Evolutionary conservation across 805 yeast species (phyloP), one percentile per base, ranked within the genome.

Genomic region (Candida endomychidarum): DNA sequence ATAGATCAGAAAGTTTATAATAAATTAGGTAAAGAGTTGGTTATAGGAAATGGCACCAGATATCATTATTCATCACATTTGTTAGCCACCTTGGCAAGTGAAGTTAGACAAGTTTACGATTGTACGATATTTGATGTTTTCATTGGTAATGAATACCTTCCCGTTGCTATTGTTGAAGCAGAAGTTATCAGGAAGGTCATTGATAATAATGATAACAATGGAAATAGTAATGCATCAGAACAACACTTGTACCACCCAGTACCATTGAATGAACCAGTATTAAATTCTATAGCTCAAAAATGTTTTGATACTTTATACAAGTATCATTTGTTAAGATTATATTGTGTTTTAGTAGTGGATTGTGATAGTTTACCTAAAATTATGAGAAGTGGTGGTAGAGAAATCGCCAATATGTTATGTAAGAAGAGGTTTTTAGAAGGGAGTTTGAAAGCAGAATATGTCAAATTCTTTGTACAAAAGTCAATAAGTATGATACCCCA

Each of bases 11-110:
- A 68, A 43, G 50, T 62, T 9, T 57, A 57, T 37, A 47, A 43
- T 14, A 61, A 57, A 33, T 46, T 59, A 30, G 56, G 56, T 16
- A 52, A 56, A 37, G 61, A 55, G 27, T 34, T 70, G 50, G 41
- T 72, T 51, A 49, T 60, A 12, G 72, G 65, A 9, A 59, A 59
- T 33, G 70, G 69, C 11, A 58, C 69, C 42, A 66, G 81, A 41
- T 88, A 86, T 44, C 95, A 86, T 59, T 93, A 90, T 57, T 76
- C 96, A 0, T 84, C 89, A 5, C 98, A 93, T 59, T 65, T 93
- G 30, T 81, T 91, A 16, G 86, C 85, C 36, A 85, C 96, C 0
- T 66, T 93, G 35, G 93, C 90, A 11, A 72, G 88, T 42, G 83
- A 82, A 30, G 86, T 93, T 4, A 77, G 88, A 17, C 82, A 84